Base-by-base conservation (phyloP, 306 rosid species). In the Lathyrus sativus region DNA sequence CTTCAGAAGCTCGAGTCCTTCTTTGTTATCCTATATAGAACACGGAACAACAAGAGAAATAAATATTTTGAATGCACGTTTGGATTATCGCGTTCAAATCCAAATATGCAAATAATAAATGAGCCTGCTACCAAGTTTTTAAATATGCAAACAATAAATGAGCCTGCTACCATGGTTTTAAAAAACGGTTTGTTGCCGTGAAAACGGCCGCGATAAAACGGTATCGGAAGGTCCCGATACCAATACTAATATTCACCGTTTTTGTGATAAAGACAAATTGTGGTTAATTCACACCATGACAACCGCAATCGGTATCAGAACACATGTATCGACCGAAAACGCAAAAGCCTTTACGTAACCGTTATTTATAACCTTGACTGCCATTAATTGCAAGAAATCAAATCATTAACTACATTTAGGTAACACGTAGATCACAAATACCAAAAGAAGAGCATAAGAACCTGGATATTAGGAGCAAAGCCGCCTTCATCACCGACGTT, bases 401-500 rank as follows among this genome's bases (percentile, higher is more conserved):
- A 68, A 68, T 18, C 37, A 76, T 22, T 45, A 2, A 55, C 29
- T 55, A 41, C n/a, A 62, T 45, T 17, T 29, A 43, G 46, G 65
- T 31, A 62, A 67, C 39, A 22, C 11, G 18, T 18, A 22, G 81
- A 38, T 72, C 48, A 42, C 33, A 45, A 67, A 67, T 67, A 68
- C 50, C 24, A 50, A 59, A 14, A 22, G n/a, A n/a, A n/a, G 71
- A 2, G 39, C 24, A 10, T 8, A 70, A 71, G 49, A 14, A 92
- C 99, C 97, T 93, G 99, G 60, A 95, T 95, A 56, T 95, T 95
- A 74, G 99, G 99, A 45, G 99, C 99, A 81, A 95, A 95, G 66
- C 99, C 99, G 78, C 99, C 99, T 87, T 95, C 99, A 57, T 95
- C 99, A 62, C 99, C 99, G 39, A 95, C 99, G 68, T 95, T 95